phyloP scores from a whole-genome alignment of 352 stramenopile genomes.

The Phytopythium cucurbitacearum region DNA sequence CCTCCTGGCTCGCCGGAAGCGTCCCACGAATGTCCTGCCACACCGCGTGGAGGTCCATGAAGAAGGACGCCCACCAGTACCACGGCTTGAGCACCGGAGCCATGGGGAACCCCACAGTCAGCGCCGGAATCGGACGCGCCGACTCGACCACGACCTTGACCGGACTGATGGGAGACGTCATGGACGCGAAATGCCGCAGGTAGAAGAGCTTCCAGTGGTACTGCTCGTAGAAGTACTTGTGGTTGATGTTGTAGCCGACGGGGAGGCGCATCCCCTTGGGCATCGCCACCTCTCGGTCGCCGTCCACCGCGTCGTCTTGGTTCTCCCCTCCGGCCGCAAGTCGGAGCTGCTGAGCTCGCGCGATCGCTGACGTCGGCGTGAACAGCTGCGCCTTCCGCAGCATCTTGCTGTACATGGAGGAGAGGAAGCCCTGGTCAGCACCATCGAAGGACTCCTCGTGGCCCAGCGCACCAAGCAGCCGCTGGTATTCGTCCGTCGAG shows the following conservation, averaged over 20 bases:
- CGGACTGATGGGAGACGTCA: conserved; percentile 83
- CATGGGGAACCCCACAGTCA: conserved; percentile 86
- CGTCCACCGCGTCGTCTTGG: conserved; percentile 12
- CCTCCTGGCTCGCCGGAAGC: conserved; percentile 58
- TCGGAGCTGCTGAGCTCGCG: conserved; percentile 9
- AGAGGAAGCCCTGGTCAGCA: conserved; percentile 84
- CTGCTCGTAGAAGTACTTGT: conserved; percentile 89
- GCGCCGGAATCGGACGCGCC: conserved; percentile 63
- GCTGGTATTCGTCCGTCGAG: conserved; percentile 60
- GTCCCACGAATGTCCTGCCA: conserved; percentile 85
- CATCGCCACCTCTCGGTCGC: conserved; percentile 25
- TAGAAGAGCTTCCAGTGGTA: conserved; percentile 89
- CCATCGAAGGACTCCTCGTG: conserved; percentile 72
- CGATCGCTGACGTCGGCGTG: conserved; percentile 32
- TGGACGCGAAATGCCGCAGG: conserved; percentile 77
- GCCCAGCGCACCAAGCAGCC: conserved; percentile 56
- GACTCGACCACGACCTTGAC: conserved; percentile 85
- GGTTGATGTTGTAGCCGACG: conserved; percentile 90
- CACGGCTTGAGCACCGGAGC: conserved; percentile 84
- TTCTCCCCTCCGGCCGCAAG: neutral
- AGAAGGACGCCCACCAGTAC: conserved; percentile 85
- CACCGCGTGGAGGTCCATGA: conserved; percentile 75
- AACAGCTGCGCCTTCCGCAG: conserved; percentile 73
- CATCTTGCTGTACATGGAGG: conserved; percentile 83
- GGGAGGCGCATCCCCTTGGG: conserved; percentile 73